Percentiles rank a stretch among this genome's conserved stretches.
Evolutionary conservation across 139 green algal species (phyloP).

Genomic region (Tetraselmis chui): DNA sequence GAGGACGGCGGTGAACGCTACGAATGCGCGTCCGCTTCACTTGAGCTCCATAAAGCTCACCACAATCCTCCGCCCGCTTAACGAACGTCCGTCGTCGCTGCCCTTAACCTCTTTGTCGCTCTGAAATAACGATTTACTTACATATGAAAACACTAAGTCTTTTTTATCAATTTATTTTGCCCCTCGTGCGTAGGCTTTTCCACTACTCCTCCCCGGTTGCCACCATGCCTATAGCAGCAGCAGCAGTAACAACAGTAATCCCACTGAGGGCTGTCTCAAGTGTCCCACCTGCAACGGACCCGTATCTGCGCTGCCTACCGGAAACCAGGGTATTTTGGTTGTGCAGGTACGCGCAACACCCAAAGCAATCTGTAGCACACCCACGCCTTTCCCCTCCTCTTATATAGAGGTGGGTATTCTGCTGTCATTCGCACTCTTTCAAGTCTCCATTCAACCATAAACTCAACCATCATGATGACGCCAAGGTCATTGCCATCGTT

Average conservation of each 20-base stretch:
- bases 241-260: background rate
- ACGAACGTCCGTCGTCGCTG: no score
- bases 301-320: background rate
- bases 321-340: background rate
- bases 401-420: background rate
- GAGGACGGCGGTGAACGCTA: no score
- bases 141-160: background rate
- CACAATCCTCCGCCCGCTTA: no score
- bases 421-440: background rate
- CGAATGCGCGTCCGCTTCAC: no score
- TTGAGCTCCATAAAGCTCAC: no score
- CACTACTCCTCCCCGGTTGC: background rate
- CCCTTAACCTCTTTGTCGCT: no score
- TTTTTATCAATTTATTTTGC: background rate
- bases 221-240: background rate
- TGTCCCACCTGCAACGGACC: constrained; percentile 4
- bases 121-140: background rate
- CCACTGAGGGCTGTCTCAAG: background rate
- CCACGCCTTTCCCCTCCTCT: background rate
- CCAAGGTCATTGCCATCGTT: background rate
- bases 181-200: background rate
- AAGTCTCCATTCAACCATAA: background rate
- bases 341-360: background rate
- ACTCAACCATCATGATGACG: background rate
- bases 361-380: background rate